Percentiles rank a stretch among this genome's conserved stretches.
Evolutionary conservation across 2,329 filamentous ascomycete genomes (phyloP).

Genomic region (Esteya vermicola): DNA sequence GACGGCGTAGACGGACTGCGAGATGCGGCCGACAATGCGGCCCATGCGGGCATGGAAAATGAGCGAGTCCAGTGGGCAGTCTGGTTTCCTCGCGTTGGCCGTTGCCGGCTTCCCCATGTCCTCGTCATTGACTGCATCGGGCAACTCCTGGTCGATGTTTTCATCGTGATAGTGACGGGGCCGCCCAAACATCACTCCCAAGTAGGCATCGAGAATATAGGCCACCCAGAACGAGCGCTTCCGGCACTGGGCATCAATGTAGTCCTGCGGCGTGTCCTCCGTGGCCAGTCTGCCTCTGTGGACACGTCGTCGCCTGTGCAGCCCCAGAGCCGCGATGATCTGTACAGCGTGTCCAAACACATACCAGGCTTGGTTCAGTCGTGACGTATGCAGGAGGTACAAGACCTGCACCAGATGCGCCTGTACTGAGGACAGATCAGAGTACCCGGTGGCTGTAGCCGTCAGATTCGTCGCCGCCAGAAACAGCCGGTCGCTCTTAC

Average conservation of each 20-base stretch:
- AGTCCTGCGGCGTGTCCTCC: conserved; percentile 17
- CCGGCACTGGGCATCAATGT: conserved; percentile 34
- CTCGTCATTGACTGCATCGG: conserved; percentile 39
- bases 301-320: conserved; percentile 21
- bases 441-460: conserved; percentile 22
- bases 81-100: conserved; percentile 13
- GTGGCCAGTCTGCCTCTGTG: conserved; percentile 6
- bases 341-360: conserved; percentile 27
- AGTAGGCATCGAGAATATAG: conserved; percentile 48
- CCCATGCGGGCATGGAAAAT: conserved; percentile 30
- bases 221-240: conserved; percentile 47
- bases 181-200: conserved; percentile 48
- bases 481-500: conserved; percentile 16
- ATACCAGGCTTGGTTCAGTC: conserved; percentile 32
- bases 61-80: conserved; percentile 35
- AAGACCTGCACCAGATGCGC: conserved; percentile 26
- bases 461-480: conserved; percentile 23
- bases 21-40: conserved; percentile 23
- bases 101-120: conserved; percentile 32
- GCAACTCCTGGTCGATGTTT: conserved; percentile 48
- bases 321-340: conserved; percentile 22
- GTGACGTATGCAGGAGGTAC: conserved; percentile 28
- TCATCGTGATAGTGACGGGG: conserved; percentile 48
- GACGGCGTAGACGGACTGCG: conserved; percentile 24
- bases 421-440: conserved; percentile 24